Base-by-base conservation (phyloP, 768 basidiomycete genomes). In the Pluteus cervinus region DNA sequence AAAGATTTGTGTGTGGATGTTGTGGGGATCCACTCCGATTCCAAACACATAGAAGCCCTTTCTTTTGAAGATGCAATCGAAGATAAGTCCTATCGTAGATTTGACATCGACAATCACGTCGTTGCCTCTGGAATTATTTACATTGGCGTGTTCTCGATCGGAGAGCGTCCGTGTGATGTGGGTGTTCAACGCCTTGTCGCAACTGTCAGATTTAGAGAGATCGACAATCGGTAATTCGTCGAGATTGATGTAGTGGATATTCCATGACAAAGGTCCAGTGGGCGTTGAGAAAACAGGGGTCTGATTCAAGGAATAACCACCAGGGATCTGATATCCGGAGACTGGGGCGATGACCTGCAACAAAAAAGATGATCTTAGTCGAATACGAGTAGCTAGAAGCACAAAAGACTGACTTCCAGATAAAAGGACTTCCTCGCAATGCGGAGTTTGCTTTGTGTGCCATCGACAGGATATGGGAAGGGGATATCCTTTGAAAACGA, bases 341-440 rank as follows among this genome's bases (percentile, higher is more conserved):
- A 55, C 25, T 5, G 43, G 62, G 25, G 50, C 51, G 12, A 54
- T 54, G 21, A 61, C 39, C 56, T 60, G 17, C n/a, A 40, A 41
- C n/a, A 40, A 12, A 20, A 31, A 26, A 12, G 36, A 14, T 40
- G 39, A 32, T 42, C 53, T 43, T 21, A 46, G 50, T 7, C n/a
- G n/a, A n/a, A n/a, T n/a, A n/a, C n/a, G n/a, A n/a, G n/a, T n/a
- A n/a, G n/a, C 51, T 35, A 23, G 51, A 33, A n/a, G n/a, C n/a
- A n/a, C n/a, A 43, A 9, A 50, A 38, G 9, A 58, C 55, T 56
- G 50, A 65, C 61, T 51, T 69, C 65, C 5, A 79, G 54, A 40
- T 73, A 80, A 17, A 51, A 61, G 1, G 75, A 79, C 44, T 72
- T 76, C 25, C 77, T 63, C 7, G 78, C 77, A 23, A 79, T 46